Base-by-base conservation (phyloP, 2,329 filamentous ascomycete species). In the Penicillium sp. region DNA sequence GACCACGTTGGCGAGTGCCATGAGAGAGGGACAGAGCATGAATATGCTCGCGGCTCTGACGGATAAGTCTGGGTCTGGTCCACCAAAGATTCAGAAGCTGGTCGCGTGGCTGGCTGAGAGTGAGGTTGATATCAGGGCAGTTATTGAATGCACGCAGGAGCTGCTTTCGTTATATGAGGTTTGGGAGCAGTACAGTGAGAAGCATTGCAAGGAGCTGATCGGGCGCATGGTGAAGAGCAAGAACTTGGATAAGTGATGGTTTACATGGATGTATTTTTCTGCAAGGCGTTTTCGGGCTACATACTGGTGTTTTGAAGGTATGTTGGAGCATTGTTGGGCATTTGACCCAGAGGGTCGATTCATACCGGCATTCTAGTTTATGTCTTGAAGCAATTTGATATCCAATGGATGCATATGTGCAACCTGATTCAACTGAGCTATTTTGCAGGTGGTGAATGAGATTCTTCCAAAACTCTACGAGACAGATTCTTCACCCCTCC, bases 111-210 rank as follows among this genome's bases (percentile, higher is more conserved):
- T 95, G 49, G 87, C 90, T 1, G 89, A 95, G 65, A 93, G 88
- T 62, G 86, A 83, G 49, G 82, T 95, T 38, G 88, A 95, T 61
- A 87, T 95, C 62, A 83, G 88, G 57, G 86, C 84, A 28, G 85
- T 95, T 68, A 86, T 95, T 44, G 89, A 95, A 69, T 89, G 87
- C 63, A 92, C 88, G 0, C 91, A 96, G 71, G 91, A 95, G 72
- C 80, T 95, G 54, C 88, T 96, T 46, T 91, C 88, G 3, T 81
- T 95, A 55, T 95, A 95, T 66, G 88, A 95, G 64, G 72, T 82
- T 1, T 86, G 83, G 82, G 83, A 86, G 57, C 75, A 75, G 51
- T 86, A 83, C 63, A 81, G 74, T 47, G 83, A 86, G 62, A 82
- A 84, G 66, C 73, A 74, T 12, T 83, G 81, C 62, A 85, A 82